Percentiles rank a stretch among this genome's conserved stretches.
Conservation (phyloP, 2,329 filamentous ascomycete genomes). For the Colletotrichum tabaci region DNA sequence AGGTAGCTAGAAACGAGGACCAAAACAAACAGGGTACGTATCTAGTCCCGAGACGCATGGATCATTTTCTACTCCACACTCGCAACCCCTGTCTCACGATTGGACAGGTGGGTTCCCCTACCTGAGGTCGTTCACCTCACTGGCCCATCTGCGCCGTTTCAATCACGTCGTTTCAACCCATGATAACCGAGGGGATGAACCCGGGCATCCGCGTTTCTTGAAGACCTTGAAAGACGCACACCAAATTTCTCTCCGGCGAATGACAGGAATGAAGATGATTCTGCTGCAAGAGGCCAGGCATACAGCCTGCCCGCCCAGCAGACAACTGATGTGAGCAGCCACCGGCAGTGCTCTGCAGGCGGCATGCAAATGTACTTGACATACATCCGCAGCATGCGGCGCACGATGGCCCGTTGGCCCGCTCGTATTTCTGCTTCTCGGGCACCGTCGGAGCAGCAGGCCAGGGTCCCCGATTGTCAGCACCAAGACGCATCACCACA, state of each 20-base stretch:
- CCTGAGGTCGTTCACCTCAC: slow-evolving; percentile 31
- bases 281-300: not conserved
- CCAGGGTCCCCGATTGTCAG: slow-evolving; percentile 16
- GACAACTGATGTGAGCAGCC: not conserved
- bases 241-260: slow-evolving; percentile 9
- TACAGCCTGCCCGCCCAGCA: not conserved
- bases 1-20: not conserved
- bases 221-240: not conserved
- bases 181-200: slow-evolving; percentile 26
- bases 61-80: slow-evolving; percentile 29
- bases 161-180: slow-evolving; percentile 40
- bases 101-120: slow-evolving; percentile 21
- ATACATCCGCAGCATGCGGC: not conserved
- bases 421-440: slow-evolving; percentile 23
- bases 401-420: not conserved
- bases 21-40: slow-evolving; percentile 18
- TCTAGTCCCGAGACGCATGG: not conserved
- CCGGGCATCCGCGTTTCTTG: slow-evolving; percentile 12
- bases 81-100: slow-evolving; percentile 37
- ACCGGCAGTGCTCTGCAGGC: not conserved
- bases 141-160: slow-evolving; percentile 36
- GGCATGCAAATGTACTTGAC: too few species aligned
- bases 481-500: slow-evolving; percentile 12
- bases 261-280: not conserved
- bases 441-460: slow-evolving; percentile 20